These are phyloP conservation scores for Lachnellula hyalina DNA, from an alignment of 2,329 filamentous ascomycete species.

Conservation along the genomic window DNA sequence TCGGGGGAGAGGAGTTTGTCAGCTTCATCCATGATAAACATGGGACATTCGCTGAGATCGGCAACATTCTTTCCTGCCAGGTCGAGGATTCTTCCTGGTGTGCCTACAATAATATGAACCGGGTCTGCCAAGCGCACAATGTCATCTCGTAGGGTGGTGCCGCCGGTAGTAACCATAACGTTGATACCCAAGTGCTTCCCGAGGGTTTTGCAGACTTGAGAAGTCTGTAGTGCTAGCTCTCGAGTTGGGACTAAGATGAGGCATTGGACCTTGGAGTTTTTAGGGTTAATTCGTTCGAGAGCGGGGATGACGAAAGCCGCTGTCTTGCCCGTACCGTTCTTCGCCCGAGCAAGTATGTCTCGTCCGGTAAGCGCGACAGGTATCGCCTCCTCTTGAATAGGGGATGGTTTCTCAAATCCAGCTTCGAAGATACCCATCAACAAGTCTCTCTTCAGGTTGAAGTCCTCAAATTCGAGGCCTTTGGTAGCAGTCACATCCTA, in stretches of 20 bases:
- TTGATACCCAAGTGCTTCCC: conserved; percentile 97
- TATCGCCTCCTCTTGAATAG: conserved; percentile 98
- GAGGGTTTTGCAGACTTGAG: conserved; percentile 97
- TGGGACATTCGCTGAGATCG: conserved; percentile 91
- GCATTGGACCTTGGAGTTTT: conserved; percentile 92
- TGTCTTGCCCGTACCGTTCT: conserved; percentile 98
- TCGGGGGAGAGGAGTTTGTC: conserved; percentile 96
- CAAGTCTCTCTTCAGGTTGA: conserved; percentile 87
- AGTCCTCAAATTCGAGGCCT: conserved; percentile 95
- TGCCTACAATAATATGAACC: conserved; percentile 96
- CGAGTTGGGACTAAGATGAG: conserved; percentile 93
- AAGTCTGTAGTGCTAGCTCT: conserved; percentile 96
- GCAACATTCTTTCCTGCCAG: conserved; percentile 94
- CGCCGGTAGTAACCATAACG: conserved; percentile 98
- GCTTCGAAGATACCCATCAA: conserved; percentile 99
- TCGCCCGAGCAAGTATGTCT: conserved; percentile 92
- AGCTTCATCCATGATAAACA: conserved; percentile 99
- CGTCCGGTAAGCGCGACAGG: conserved; percentile 91
- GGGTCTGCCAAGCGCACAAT: conserved; percentile 91
- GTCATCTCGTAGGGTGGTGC: conserved; percentile 90
- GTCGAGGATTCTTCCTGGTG: conserved; percentile 92
- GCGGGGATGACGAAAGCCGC: conserved; percentile 96
- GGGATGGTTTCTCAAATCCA: conserved; percentile 96
- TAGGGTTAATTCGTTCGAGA: conserved; percentile 93
- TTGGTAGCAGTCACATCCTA: conserved; percentile 98